Percentiles rank a stretch among this genome's conserved stretches.
These are phyloP conservation scores for Cladosporium colombiae DNA, from an alignment of 2,329 filamentous ascomycete species.

Conservation along the genomic window DNA sequence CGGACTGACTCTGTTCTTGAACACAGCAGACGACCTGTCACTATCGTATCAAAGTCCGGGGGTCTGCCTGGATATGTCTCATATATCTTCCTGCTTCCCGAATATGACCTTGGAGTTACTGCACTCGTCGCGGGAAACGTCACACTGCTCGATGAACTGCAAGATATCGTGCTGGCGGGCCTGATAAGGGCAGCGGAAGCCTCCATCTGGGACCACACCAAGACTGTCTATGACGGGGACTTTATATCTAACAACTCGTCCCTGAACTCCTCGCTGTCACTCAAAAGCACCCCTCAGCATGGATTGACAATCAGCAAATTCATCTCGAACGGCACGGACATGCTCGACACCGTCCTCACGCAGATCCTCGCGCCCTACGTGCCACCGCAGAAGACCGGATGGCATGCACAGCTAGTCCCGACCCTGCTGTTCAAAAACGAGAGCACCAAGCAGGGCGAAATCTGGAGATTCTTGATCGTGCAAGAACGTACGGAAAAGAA, in stretches of 20 bases:
- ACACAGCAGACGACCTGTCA: constrained; percentile 41
- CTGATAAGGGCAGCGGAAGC: constrained; percentile 40
- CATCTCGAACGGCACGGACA: constrained; percentile 32
- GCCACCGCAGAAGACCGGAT: background rate
- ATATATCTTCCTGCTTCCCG: constrained; percentile 43
- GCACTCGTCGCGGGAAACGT: constrained; percentile 40
- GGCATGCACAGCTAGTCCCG: constrained; percentile 32
- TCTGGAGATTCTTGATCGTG: constrained; percentile 30
- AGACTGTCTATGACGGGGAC: constrained; percentile 24
- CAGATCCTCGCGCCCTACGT: background rate
- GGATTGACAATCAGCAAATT: constrained; percentile 29
- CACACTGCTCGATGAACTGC: constrained; percentile 31
- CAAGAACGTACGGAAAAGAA: constrained; percentile 20
- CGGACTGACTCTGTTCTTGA: constrained; percentile 43
- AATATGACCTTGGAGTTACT: constrained; percentile 48
- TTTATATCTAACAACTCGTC: constrained; percentile 22
- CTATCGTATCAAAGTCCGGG: constrained; percentile 49
- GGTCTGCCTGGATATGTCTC: constrained; percentile 46
- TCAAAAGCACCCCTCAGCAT: constrained; percentile 23
- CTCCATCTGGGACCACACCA: constrained; percentile 26
- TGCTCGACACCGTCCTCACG: constrained; percentile 20
- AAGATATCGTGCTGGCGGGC: constrained; percentile 34
- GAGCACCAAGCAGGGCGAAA: constrained; percentile 28
- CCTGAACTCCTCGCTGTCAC: constrained; percentile 30
- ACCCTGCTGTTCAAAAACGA: constrained; percentile 34